These are phyloP conservation scores for Cavenderia fasciculata DNA, from an alignment of 78 protist genomes.

Conservation along the genomic window DNA sequence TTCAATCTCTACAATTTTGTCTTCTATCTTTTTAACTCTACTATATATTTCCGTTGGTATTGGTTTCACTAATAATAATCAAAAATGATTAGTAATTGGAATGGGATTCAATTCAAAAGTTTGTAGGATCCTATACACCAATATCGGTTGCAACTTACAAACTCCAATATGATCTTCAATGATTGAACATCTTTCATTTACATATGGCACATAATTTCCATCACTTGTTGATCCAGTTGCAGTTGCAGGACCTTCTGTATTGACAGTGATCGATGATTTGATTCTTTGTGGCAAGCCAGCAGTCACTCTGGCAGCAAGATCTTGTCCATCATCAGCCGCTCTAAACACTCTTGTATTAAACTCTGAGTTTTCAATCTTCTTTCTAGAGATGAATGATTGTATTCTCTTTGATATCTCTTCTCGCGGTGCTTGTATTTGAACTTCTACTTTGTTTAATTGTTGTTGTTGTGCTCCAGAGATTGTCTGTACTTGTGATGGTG, in stretches of 20 bases:
- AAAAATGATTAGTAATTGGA: background rate
- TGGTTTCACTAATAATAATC: conserved; percentile 7
- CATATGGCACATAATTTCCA: background rate
- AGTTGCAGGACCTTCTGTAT: conserved; percentile 35
- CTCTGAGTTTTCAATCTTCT: conserved; percentile 15
- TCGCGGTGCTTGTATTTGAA: conserved; percentile 39
- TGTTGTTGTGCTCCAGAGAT: too few relatives aligned
- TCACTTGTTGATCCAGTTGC: background rate
- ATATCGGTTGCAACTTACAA: background rate
- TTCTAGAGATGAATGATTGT: conserved; percentile 1
- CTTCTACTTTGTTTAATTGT: too few relatives aligned
- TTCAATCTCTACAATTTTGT: conserved; percentile 39
- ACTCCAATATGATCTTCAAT: conserved; percentile 32
- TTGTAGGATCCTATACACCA: too few relatives aligned
- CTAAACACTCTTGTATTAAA: conserved; percentile 38
- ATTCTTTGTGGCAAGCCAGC: conserved; percentile 29
- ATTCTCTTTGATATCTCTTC: conserved; percentile 27
- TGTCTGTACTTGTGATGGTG: too few relatives aligned
- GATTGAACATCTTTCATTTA: conserved; percentile 12
- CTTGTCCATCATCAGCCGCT: background rate
- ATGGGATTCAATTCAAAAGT: too few relatives aligned
- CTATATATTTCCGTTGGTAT: conserved; percentile 19
- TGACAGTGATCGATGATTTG: conserved; percentile 2
- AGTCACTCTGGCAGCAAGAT: conserved; percentile 6
- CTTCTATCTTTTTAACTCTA: conserved; percentile 49